phyloP scores from a whole-genome alignment of 2,329 filamentous ascomycete genomes.

The Exophiala alcalophila region DNA sequence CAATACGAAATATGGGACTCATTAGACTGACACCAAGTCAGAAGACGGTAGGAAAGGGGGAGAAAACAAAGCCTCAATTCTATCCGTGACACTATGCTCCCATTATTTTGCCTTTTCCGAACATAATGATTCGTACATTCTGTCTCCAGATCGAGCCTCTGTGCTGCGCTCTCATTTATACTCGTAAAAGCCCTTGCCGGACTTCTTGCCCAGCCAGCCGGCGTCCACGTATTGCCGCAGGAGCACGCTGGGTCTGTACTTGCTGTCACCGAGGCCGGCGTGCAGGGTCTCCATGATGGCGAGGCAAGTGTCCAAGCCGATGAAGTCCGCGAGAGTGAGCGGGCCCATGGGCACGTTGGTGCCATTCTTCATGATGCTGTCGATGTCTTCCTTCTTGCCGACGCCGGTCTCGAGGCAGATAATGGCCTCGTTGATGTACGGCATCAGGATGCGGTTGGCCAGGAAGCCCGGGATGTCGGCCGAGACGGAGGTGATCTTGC shows the following conservation, averaged over 20 bases:
- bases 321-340: conserved; percentile 90
- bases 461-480: conserved; percentile 91
- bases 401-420: conserved; percentile 94
- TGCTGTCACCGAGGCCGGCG: conserved; percentile 87
- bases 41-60: too few relatives aligned
- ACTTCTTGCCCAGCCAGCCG: conserved; percentile 97
- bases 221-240: conserved; percentile 95
- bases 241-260: conserved; percentile 86
- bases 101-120: too few relatives aligned
- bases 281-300: conserved; percentile 96
- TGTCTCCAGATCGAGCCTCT: too few relatives aligned
- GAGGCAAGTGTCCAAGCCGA: conserved; percentile 91
- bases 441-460: conserved; percentile 96
- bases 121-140: not conserved
- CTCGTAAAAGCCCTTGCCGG: conserved; percentile 91
- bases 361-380: conserved; percentile 98
- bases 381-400: conserved; percentile 84
- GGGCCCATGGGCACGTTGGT: conserved; percentile 99
- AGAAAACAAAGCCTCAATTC: too few relatives aligned
- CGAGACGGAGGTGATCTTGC: conserved; percentile 83
- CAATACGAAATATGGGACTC: too few relatives aligned
- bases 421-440: conserved; percentile 97
- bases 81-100: too few relatives aligned
- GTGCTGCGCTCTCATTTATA: conserved; percentile 47
- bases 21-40: too few relatives aligned